These are phyloP conservation scores for Colletotrichum sp. DNA, from an alignment of 2,329 filamentous ascomycete species.

Conservation along the genomic window DNA sequence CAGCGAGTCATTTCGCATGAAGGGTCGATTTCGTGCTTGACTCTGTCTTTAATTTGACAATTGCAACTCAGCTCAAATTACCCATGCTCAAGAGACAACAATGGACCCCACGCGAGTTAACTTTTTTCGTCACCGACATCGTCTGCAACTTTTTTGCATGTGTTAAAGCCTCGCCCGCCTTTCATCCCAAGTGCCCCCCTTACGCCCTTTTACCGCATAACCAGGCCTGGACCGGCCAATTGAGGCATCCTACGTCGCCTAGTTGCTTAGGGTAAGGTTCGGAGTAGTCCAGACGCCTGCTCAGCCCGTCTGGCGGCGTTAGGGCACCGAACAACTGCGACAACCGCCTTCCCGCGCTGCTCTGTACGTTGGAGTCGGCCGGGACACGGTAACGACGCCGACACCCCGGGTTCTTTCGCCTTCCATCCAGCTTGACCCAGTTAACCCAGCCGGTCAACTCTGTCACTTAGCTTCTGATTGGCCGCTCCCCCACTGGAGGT, in stretches of 20 bases:
- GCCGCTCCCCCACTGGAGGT: neutral
- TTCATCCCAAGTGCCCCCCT: neutral
- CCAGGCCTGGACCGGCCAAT: neutral
- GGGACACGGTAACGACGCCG: neutral
- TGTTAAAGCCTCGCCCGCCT: neutral
- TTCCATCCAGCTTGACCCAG: constrained; percentile 15
- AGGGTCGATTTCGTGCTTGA: neutral
- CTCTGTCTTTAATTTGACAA: constrained; percentile 7
- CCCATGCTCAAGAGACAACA: constrained; percentile 9
- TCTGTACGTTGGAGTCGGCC: neutral
- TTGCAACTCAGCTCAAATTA: constrained; percentile 3
- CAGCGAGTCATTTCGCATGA: constrained; percentile 12
- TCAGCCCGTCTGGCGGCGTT: neutral
- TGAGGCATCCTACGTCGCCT: constrained; percentile 11
- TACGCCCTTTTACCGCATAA: neutral
- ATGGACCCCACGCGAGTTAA: constrained; percentile 12
- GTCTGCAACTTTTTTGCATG: constrained; percentile 6
- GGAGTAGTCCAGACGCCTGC: neutral
- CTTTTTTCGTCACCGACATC: constrained; percentile 14
- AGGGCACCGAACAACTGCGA: neutral
- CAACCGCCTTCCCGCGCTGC: constrained; percentile 2
- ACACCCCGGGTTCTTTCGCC: constrained; percentile 12
- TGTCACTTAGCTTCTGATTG: constrained; percentile 2
- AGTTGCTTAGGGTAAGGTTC: neutral
- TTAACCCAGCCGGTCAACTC: constrained; percentile 2